Base-by-base conservation (phyloP, 768 basidiomycete species). In the Amanita fuliginea region DNA sequence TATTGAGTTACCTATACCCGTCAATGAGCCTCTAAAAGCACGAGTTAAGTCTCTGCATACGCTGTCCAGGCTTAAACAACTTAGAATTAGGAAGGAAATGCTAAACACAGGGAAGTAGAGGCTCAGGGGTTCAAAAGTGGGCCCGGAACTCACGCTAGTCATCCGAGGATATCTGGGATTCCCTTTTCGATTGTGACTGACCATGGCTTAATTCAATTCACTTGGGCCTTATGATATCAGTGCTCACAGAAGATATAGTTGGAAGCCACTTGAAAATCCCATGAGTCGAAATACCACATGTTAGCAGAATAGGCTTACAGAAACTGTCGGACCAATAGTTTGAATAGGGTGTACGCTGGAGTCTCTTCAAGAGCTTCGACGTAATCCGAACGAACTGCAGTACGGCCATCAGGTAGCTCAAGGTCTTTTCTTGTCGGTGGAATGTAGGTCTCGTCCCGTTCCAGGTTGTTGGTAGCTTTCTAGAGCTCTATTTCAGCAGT, bases 381-480 rank as follows among this genome's bases (percentile, higher is more conserved):
- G 53, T 76, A 76, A 51, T 76, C 68, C 62, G 68, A 63, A 18
- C 58, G 55, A 3, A 69, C 67, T 3, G 73, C 70, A 19, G 68
- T 57, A 35, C 59, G 61, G 9, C 67, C 68, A 34, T 73, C 63
- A 0, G 74, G 73, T 33, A 78, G 65, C 47, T 67, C 65, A 53
- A 72, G 67, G 40, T 70, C 65, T 37, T 61, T 65, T 21, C 66
- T 58, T 6, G 68, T 70, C 7, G 66, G 65, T 26, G 80, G 81
- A 21, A 83, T 70, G 51, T 77, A 83, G 24, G 83, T 86, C 64
- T 88, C 84, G 53, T 89, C 86, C 8, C 81, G 72, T 47, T 83
- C 83, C 54, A 86, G 73, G 51, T 70, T 63, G 49, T 73, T 71
- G 1, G 71, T 74, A 0, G 67, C 56, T 67, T 73, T 73, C 71